Conservation (phyloP, 2,329 filamentous ascomycete species). For the Sporothrix humicola region DNA sequence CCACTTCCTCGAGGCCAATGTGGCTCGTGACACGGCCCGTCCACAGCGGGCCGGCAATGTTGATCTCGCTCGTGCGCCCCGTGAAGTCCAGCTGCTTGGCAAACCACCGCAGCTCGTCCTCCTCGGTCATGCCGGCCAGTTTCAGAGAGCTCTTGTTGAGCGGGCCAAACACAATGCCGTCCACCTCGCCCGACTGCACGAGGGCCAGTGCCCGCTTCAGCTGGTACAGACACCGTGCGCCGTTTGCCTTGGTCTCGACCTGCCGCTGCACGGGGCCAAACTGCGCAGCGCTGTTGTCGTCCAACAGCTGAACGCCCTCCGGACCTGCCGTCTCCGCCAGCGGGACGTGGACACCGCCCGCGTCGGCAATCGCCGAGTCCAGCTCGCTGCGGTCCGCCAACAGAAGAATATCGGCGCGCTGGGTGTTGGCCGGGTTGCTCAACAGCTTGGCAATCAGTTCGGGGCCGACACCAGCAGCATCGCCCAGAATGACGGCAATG, state of each 20-base stretch:
- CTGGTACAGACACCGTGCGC: slow-evolving; percentile 1
- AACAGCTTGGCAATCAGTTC: neutral
- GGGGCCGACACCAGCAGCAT: neutral
- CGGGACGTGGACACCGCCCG: neutral
- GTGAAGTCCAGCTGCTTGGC: slow-evolving; percentile 4
- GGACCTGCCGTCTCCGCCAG: neutral
- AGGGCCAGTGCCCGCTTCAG: neutral
- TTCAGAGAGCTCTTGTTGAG: neutral
- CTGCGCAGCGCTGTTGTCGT: slow-evolving; percentile 7
- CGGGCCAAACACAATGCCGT: slow-evolving; percentile 11
- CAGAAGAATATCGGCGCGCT: neutral
- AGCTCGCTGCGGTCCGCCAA: slow-evolving; percentile 5
- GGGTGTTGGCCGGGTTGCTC: neutral
- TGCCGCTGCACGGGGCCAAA: neutral
- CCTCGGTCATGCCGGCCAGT: neutral
- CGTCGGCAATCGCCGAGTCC: slow-evolving; percentile 6
- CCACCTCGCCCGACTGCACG: neutral
- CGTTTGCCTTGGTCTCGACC: neutral
- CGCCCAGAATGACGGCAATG: neutral
- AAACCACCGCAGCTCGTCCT: slow-evolving; percentile 21
- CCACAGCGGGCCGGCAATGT: slow-evolving; percentile 10
- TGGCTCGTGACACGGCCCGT: neutral
- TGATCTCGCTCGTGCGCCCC: neutral
- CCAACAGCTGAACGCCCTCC: neutral
- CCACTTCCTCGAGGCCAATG: slow-evolving; percentile 5